Percentiles rank a stretch among this genome's conserved stretches.
phyloP scores from a whole-genome alignment of 169 alveolate genomes.

The Babesia ovis region DNA sequence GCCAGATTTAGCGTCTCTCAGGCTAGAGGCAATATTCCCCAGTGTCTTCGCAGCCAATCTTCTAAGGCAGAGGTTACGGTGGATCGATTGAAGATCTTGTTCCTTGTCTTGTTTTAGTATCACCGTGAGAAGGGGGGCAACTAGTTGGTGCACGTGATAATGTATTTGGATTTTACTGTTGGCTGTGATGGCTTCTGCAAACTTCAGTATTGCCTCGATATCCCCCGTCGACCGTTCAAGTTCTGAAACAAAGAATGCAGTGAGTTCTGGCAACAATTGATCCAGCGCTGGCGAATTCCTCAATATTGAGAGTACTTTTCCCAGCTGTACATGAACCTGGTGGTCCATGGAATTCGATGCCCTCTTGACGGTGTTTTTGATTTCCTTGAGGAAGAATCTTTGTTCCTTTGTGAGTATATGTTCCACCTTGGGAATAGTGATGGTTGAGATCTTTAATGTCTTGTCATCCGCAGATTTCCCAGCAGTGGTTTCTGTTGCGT shows the following conservation, averaged over 20 bases:
- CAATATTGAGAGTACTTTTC: slow-evolving; percentile 52
- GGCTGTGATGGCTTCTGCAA: slow-evolving; percentile 57
- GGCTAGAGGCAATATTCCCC: slow-evolving; percentile 39
- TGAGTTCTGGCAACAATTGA: slow-evolving; percentile 65
- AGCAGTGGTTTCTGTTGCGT: not conserved
- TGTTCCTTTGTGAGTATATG: slow-evolving; percentile 68
- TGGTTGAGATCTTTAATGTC: not conserved
- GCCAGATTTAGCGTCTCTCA: slow-evolving; percentile 45
- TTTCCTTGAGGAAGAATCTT: slow-evolving; percentile 64
- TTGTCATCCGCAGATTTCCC: slow-evolving; percentile 39
- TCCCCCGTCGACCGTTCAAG: slow-evolving; percentile 22
- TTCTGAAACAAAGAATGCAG: slow-evolving; percentile 48
- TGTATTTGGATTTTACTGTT: slow-evolving; percentile 61
- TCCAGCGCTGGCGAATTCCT: slow-evolving; percentile 63
- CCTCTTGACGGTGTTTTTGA: slow-evolving; percentile 52
- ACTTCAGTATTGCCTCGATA: slow-evolving; percentile 42
- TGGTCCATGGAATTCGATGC: slow-evolving; percentile 59
- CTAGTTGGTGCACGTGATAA: slow-evolving; percentile 63
- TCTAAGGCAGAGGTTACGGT: slow-evolving; percentile 43
- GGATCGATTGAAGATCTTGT: slow-evolving; percentile 21
- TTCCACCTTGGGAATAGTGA: slow-evolving; percentile 58
- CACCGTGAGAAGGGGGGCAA: slow-evolving; percentile 50
- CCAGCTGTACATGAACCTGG: slow-evolving; percentile 50
- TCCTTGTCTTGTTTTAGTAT: slow-evolving; percentile 40
- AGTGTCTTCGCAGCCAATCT: slow-evolving; percentile 56